phyloP scores from a whole-genome alignment of 2,329 filamentous ascomycete species.

The Cladosporium sp. region DNA sequence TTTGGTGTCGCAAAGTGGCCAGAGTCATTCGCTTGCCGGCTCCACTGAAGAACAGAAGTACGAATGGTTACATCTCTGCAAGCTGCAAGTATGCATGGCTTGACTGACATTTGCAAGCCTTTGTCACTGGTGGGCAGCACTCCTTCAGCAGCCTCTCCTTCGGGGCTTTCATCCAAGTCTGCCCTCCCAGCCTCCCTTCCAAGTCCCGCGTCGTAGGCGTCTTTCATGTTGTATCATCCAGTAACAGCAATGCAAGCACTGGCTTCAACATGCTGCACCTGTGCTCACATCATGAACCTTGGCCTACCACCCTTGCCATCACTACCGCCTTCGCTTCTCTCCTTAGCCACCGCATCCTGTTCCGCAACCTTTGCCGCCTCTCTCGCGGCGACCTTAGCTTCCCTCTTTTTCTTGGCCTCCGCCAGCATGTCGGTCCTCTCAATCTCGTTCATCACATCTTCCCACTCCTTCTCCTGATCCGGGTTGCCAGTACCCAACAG shows the following conservation, averaged over 20 bases:
- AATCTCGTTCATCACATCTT: conserved; percentile 65
- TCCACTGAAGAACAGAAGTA: neutral
- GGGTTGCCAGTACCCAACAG: conserved; percentile 76
- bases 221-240: neutral
- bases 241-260: neutral
- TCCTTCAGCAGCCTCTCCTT: neutral
- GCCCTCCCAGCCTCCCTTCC: neutral
- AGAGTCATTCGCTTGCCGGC: neutral
- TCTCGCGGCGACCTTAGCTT: conserved; percentile 31
- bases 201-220: neutral
- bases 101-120: neutral
- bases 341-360: conserved; percentile 25
- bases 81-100: neutral
- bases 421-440: conserved; percentile 37
- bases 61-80: neutral
- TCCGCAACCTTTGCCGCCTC: conserved; percentile 25
- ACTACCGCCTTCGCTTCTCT: neutral
- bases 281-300: conserved; percentile 36
- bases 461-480: conserved; percentile 80
- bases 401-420: conserved; percentile 34
- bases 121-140: neutral
- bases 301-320: conserved; percentile 23
- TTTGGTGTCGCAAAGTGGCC: neutral
- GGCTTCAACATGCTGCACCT: neutral
- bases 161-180: neutral